Evolutionary conservation across 2,329 filamentous ascomycete genomes (phyloP), one percentile per base, ranked within the genome.

Genomic region (Fusarium sacchari): DNA sequence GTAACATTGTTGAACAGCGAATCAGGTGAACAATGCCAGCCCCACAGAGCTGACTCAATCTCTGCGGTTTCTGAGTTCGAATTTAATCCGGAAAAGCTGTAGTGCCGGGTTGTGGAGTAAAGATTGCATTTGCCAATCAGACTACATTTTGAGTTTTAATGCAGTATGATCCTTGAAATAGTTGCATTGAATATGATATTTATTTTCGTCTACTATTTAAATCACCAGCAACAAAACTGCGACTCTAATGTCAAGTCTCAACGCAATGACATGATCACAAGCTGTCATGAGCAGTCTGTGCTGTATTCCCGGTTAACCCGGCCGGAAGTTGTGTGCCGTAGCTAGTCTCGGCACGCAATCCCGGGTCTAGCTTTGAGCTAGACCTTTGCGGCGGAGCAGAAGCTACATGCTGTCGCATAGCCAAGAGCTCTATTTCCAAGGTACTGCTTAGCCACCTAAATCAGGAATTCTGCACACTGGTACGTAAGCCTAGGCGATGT

Each of bases 311-410:
- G 66, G 66, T 40, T 69, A 69, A 56, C 9, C 39, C 66, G 66
- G 66, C 66, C 66, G 66, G 66, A 64, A 69, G 46, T 64, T 63
- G 14, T 11, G 64, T 69, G 66, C 66, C 66, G 66, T 14, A 24
- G 24, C 18, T 14, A 32, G 49, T 64, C 58, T 57, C 66, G 66
- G 66, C 66, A 69, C 44, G 28, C 10, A 42, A 20, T 50, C 18
- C 66, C 58, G 64, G 36, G 8, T 30, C 46, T 69, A 64, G 58
- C 39, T 52, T 43, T 13, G 36, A 28, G 32, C 55, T 69, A 61
- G 20, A 30, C 37, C 39, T 52, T 57, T 39, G 66, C 28, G 13
- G 12, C 13, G 18, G n/a, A 36, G 39, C 46, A 57, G 24, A 20
- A 40, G 39, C 12, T 37, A 50, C 56, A 30, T 59, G 8, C 6